Evolutionary conservation across 192 early-diverging fungal species (phyloP).

Genomic region (Entomortierella beljakovae): DNA sequence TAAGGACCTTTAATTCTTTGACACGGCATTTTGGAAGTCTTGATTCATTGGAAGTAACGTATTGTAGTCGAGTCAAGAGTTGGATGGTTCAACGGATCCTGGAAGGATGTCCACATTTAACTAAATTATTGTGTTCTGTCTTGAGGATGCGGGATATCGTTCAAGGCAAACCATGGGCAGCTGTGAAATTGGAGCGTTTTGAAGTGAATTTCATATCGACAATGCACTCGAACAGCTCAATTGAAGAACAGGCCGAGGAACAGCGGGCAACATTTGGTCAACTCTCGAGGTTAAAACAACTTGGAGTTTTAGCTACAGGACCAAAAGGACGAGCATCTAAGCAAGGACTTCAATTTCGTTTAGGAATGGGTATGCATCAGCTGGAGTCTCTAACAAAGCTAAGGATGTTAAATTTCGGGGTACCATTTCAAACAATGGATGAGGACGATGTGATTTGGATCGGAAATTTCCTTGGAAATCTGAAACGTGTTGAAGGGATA

Average conservation of each 20-base stretch:
- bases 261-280: slow-evolving; percentile 14
- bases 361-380: slow-evolving; percentile 18
- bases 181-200: slow-evolving; percentile 8
- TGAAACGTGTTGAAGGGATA: slow-evolving; percentile 15
- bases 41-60: slow-evolving; percentile 12
- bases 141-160: slow-evolving; percentile 27
- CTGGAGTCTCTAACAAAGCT: slow-evolving; percentile 16
- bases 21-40: slow-evolving; percentile 21
- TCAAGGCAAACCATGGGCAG: slow-evolving; percentile 19
- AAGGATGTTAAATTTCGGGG: not conserved
- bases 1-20: slow-evolving; percentile 7
- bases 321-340: not conserved
- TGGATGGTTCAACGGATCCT: slow-evolving; percentile 34
- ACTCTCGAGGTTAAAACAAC: slow-evolving; percentile 9
- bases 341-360: not conserved
- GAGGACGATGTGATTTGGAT: slow-evolving; percentile 24
- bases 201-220: slow-evolving; percentile 13
- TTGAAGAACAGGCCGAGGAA: slow-evolving; percentile 8
- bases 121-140: not conserved
- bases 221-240: not conserved
- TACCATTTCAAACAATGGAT: slow-evolving; percentile 1
- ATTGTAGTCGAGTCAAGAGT: slow-evolving; percentile 24
- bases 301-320: slow-evolving; percentile 8
- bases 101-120: slow-evolving; percentile 19
- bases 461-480: not conserved